Evolutionary conservation across 768 basidiomycete species (phyloP), one percentile per base, ranked within the genome.

Genomic region (Candolleomyces eurysporus): DNA sequence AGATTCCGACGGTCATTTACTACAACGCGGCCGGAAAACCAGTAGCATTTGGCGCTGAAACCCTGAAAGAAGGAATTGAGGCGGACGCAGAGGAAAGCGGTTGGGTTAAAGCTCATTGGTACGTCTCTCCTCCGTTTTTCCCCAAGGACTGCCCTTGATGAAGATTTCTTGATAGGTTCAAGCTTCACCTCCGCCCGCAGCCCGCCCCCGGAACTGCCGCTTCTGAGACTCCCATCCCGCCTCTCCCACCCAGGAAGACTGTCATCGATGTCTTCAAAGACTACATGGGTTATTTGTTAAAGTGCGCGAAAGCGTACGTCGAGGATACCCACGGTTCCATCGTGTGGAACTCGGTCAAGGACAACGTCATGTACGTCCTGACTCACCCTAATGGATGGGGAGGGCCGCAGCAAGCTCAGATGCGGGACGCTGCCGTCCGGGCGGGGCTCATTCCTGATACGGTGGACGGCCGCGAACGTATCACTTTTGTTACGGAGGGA

Each of bases 381-480:
- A 78, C 79, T 2, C 85, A 86, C 61, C 86, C 85, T 7, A 86
- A 87, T 62, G 84, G 82, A 0, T 87, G 86, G 86, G 85, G 80
- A 58, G 82, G 83, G 0, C 70, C 67, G 0, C 86, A 88, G 63
- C 86, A 87, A 62, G 69, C 69, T 13, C 73, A 79, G 63, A 82
- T 87, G 73, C 78, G 85, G 5, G 66, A 68, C 31, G 85, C 86
- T 0, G 84, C 84, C 0, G 68, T 79, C 4, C 58, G 69, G 13
- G 86, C 82, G 0, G 82, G 81, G 13, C 75, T 88, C 19, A 70
- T 87, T 7, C 67, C 77, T 0, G 66, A 78, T 53, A 74, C 69
- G 0, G 55, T 64, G 1, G 75, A 72, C 5, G 78, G 73, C 0
- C 75, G 72, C 16, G 69, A 72, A 5, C 78, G 82, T 0, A 64